Evolutionary conservation across 2,329 filamentous ascomycete species (phyloP).

Genomic region (Ambrosiella cleistominuta): DNA sequence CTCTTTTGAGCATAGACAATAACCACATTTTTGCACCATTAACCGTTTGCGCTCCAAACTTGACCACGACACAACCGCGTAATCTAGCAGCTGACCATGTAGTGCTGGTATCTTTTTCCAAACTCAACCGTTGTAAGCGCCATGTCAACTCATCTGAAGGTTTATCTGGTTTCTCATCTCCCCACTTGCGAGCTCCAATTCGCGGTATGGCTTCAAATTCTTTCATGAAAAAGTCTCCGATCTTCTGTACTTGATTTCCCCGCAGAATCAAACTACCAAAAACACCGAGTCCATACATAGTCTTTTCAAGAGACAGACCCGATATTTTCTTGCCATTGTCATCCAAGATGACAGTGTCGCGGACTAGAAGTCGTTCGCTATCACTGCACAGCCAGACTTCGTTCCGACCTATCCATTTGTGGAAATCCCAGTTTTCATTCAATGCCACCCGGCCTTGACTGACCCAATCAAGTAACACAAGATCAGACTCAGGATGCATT

Average conservation of each 20-base stretch:
- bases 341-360: conserved; percentile 68
- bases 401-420: conserved; percentile 65
- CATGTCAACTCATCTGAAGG: conserved; percentile 31
- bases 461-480: conserved; percentile 89
- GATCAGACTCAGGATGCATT: conserved; percentile 35
- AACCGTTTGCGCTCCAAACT: conserved; percentile 69
- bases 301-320: conserved; percentile 30
- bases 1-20: conserved; percentile 51
- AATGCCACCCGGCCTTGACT: conserved; percentile 69
- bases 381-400: conserved; percentile 51
- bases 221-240: conserved; percentile 58
- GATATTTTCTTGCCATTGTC: conserved; percentile 27
- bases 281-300: conserved; percentile 60
- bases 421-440: conserved; percentile 77
- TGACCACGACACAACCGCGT: conserved; percentile 72
- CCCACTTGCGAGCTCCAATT: conserved; percentile 60
- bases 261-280: conserved; percentile 74
- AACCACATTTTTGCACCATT: conserved; percentile 73
- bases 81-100: conserved; percentile 72
- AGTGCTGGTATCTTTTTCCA: conserved; percentile 42
- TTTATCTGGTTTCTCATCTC: conserved; percentile 18
- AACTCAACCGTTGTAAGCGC: conserved; percentile 35
- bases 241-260: conserved; percentile 47
- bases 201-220: conserved; percentile 66
- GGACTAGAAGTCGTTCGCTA: conserved; percentile 45